Evolutionary conservation across 139 green algal genomes (phyloP).

Genomic region (Micractinium conductrix): DNA sequence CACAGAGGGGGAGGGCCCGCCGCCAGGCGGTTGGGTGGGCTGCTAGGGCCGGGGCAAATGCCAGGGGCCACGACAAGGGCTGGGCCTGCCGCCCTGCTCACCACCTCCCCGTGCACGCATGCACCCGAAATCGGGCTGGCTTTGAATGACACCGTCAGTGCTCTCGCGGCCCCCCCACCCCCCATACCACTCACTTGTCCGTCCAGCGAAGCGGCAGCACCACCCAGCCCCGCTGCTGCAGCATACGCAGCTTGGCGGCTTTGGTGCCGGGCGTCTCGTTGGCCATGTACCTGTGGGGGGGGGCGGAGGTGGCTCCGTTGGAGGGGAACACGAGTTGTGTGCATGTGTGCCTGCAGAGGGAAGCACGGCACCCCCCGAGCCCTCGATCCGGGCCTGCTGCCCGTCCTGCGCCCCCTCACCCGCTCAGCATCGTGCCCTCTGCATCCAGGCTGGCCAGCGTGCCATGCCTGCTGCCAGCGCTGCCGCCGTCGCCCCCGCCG

Average conservation of each 20-base stretch:
- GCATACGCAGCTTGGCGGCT: conserved; percentile 39
- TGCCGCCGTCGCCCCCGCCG: neutral
- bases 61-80: neutral
- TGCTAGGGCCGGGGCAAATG: neutral
- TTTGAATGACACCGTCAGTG: too few species aligned
- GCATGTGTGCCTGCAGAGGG: neutral
- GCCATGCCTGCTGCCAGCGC: neutral
- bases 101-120: too few species aligned
- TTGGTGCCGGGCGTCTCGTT: conserved; percentile 49
- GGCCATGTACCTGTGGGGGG: conserved; percentile 32
- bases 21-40: neutral
- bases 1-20: neutral
- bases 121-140: too few species aligned
- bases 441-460: conserved; percentile 1
- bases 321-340: neutral
- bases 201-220: conserved; percentile 33
- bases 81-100: too few species aligned
- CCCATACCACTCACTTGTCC: conserved; percentile 8
- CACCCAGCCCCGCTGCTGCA: conserved; percentile 45
- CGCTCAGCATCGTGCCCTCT: conserved; percentile 38
- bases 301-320: neutral
- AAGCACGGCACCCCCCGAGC: neutral
- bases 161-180: too few species aligned
- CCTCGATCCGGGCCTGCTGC: neutral
- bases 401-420: conserved; percentile 6